phyloP scores from a whole-genome alignment of 2,329 filamentous ascomycete species.

The Scedosporium apiospermum region DNA sequence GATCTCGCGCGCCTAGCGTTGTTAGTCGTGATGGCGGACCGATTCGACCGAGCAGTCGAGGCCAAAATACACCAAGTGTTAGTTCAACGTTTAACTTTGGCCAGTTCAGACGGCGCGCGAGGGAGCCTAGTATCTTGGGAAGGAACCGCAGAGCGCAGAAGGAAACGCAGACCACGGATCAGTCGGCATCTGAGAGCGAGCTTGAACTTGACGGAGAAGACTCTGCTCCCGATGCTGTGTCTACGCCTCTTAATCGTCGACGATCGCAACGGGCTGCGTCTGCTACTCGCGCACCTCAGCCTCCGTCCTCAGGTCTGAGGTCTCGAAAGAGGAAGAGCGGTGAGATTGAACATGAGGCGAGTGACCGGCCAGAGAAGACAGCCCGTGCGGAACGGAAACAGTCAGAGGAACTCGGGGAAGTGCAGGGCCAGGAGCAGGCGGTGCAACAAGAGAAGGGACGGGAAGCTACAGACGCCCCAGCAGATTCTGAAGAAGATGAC shows the following conservation, averaged over 20 bases:
- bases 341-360: slow-evolving; percentile 27
- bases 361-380: slow-evolving; percentile 26
- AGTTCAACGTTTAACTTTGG: slow-evolving; percentile 46
- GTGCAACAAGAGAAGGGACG: slow-evolving; percentile 10
- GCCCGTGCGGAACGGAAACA: slow-evolving; percentile 18
- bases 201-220: slow-evolving; percentile 30
- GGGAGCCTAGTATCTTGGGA: slow-evolving; percentile 54
- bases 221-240: slow-evolving; percentile 57
- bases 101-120: slow-evolving; percentile 44
- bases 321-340: slow-evolving; percentile 46
- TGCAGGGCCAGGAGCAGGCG: slow-evolving; percentile 7
- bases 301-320: slow-evolving; percentile 6
- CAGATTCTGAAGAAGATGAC: slow-evolving; percentile 9
- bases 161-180: slow-evolving; percentile 4
- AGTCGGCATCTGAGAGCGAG: slow-evolving; percentile 29
- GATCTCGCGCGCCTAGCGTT: slow-evolving; percentile 40
- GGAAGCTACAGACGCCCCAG: slow-evolving; percentile 12
- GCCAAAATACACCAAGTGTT: slow-evolving; percentile 35
- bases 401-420: slow-evolving; percentile 9
- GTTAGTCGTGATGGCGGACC: slow-evolving; percentile 39
- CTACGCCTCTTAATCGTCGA: slow-evolving; percentile 50
- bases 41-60: slow-evolving; percentile 43
- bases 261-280: slow-evolving; percentile 21
- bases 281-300: not conserved
- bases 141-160: slow-evolving; percentile 33